Evolutionary conservation across 2,329 filamentous ascomycete genomes (phyloP).

Genomic region (Fusarium agapanthi): DNA sequence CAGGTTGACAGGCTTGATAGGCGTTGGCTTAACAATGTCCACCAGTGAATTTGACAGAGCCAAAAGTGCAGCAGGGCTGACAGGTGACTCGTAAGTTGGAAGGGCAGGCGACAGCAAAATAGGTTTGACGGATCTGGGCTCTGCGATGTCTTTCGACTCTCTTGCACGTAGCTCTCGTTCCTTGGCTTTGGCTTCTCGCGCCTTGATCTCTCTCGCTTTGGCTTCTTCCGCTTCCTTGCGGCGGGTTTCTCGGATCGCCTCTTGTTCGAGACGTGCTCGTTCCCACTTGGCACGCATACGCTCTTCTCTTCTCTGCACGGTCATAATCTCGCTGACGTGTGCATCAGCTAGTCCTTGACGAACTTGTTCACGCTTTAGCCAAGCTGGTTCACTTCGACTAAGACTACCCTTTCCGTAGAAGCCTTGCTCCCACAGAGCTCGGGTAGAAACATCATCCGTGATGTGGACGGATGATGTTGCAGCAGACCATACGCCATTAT

Average conservation of each 20-base stretch:
- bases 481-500: slow-evolving; percentile 81
- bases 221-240: slow-evolving; percentile 54
- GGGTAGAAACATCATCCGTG: slow-evolving; percentile 76
- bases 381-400: slow-evolving; percentile 93
- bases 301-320: slow-evolving; percentile 78
- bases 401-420: slow-evolving; percentile 96
- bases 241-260: slow-evolving; percentile 78
- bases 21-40: background rate
- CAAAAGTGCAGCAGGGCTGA: slow-evolving; percentile 57
- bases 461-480: slow-evolving; percentile 86
- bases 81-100: slow-evolving; percentile 46
- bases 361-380: slow-evolving; percentile 84
- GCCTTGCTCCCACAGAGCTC: slow-evolving; percentile 92
- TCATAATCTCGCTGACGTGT: slow-evolving; percentile 84
- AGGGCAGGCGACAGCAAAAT: background rate
- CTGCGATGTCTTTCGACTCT: slow-evolving; percentile 2
- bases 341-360: slow-evolving; percentile 69
- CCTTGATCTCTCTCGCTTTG: slow-evolving; percentile 33
- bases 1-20: background rate
- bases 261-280: slow-evolving; percentile 84
- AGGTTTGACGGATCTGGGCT: slow-evolving; percentile 1
- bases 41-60: slow-evolving; percentile 63
- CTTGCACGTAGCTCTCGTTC: slow-evolving; percentile 1
- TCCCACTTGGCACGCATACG: slow-evolving; percentile 89
- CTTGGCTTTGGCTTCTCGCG: slow-evolving; percentile 27